These are phyloP conservation scores for Danielia reshetovae DNA, from an alignment of 805 yeast species.

Conservation along the genomic window DNA sequence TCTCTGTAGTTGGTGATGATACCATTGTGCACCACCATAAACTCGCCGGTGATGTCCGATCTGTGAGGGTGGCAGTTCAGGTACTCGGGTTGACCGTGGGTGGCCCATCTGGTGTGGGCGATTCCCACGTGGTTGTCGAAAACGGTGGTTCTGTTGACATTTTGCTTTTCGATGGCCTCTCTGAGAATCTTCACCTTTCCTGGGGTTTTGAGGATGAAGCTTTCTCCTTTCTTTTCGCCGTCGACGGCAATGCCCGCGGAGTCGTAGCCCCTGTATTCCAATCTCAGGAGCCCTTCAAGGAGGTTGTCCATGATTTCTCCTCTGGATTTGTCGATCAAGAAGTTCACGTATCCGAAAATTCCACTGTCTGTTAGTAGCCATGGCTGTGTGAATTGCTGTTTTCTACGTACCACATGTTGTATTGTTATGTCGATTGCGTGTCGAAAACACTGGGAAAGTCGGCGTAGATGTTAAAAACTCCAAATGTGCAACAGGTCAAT, in stretches of 20 bases:
- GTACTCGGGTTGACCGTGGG: slow-evolving; percentile 91
- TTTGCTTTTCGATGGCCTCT: slow-evolving; percentile 50
- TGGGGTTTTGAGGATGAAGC: slow-evolving; percentile 72
- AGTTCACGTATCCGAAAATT: slow-evolving; percentile 96
- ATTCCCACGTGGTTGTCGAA: slow-evolving; percentile 90
- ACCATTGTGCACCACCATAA: slow-evolving; percentile 95
- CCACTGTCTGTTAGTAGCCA: slow-evolving; percentile 61
- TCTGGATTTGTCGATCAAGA: slow-evolving; percentile 83
- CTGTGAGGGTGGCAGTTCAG: slow-evolving; percentile 94
- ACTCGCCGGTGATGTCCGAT: slow-evolving; percentile 78
- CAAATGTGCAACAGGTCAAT: no score
- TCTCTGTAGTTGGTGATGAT: slow-evolving; percentile 95
- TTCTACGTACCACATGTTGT: slow-evolving; percentile 15
- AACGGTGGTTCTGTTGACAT: slow-evolving; percentile 56
- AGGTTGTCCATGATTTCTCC: slow-evolving; percentile 90
- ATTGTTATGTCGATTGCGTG: no score
- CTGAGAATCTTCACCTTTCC: slow-evolving; percentile 88
- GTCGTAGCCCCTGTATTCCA: slow-evolving; percentile 98
- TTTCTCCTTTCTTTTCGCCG: slow-evolving; percentile 73
- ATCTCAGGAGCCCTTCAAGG: slow-evolving; percentile 76
- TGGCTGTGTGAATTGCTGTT: background rate
- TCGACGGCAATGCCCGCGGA: slow-evolving; percentile 96
- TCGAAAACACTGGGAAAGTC: no score
- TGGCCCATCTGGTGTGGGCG: slow-evolving; percentile 99
- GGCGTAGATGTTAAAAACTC: no score